phyloP scores from a whole-genome alignment of 129 eudicot species.

The Chrysanthemum makinoi region DNA sequence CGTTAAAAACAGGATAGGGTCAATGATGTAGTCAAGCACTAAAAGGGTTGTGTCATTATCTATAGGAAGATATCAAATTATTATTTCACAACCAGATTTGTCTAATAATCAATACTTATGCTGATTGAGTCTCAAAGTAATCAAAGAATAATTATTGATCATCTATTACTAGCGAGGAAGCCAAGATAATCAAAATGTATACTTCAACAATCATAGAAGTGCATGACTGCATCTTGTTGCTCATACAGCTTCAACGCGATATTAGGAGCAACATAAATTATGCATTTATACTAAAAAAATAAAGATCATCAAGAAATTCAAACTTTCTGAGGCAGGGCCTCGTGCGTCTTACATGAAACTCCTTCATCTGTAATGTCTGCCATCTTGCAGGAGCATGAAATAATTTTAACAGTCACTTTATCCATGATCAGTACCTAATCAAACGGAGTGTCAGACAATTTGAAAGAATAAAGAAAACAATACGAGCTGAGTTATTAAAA shows the following conservation, averaged over 20 bases:
- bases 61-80: too few relatives aligned
- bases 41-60: background rate
- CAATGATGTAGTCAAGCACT: constrained; percentile 17
- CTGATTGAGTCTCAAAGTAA: too few relatives aligned
- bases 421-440: constrained; percentile 93
- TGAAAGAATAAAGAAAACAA: background rate
- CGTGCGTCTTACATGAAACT: constrained; percentile 86
- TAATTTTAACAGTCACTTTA: constrained; percentile 74
- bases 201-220: too few relatives aligned
- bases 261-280: constrained; percentile 7
- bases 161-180: too few relatives aligned
- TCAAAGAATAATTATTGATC: too few relatives aligned
- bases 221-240: too few relatives aligned
- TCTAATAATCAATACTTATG: too few relatives aligned
- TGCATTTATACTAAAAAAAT: constrained; percentile 3
- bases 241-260: background rate
- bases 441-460: constrained; percentile 18
- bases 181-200: too few relatives aligned
- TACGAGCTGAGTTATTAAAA: background rate
- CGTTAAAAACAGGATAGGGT: constrained; percentile 15
- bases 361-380: constrained; percentile 96
- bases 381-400: constrained; percentile 96
- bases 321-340: constrained; percentile 2
- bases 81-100: too few relatives aligned
- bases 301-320: constrained; percentile 11